phyloP scores from a whole-genome alignment of 768 basidiomycete genomes.

The Antrodiella citrinella region DNA sequence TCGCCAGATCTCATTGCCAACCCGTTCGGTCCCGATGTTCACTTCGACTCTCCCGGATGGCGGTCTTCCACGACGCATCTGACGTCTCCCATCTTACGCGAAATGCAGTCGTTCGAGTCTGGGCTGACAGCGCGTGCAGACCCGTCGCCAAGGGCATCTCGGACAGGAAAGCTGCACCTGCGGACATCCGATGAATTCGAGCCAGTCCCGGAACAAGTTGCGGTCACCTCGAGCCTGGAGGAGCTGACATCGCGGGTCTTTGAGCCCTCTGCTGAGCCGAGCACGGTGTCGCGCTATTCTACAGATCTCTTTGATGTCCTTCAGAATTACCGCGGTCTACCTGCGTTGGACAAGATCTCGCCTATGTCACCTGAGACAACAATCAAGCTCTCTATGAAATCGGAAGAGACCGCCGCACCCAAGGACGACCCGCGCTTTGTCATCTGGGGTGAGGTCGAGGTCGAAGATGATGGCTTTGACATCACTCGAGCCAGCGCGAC shows the following conservation, averaged over 20 bases:
- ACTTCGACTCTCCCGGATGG: slow-evolving; percentile 52
- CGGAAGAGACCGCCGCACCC: slow-evolving; percentile 63
- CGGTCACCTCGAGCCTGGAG: slow-evolving; percentile 5
- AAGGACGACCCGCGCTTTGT: slow-evolving; percentile 88
- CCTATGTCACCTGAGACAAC: slow-evolving; percentile 49
- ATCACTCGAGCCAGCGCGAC: slow-evolving; percentile 30
- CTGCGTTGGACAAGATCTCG: slow-evolving; percentile 59
- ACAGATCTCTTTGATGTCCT: slow-evolving; percentile 75
- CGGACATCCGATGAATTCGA: slow-evolving; percentile 9
- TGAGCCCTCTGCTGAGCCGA: slow-evolving; percentile 33
- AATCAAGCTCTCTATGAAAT: slow-evolving; percentile 59
- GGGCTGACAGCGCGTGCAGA: slow-evolving; percentile 65
- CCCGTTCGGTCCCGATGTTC: slow-evolving; percentile 60
- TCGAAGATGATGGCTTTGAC: slow-evolving; percentile 27
- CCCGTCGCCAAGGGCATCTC: slow-evolving; percentile 12
- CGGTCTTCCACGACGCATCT: slow-evolving; percentile 33
- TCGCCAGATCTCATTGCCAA: slow-evolving; percentile 27
- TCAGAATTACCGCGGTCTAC: slow-evolving; percentile 73
- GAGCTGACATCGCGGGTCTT: slow-evolving; percentile 7
- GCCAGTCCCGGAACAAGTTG: slow-evolving; percentile 8
- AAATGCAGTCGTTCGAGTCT: slow-evolving; percentile 86
- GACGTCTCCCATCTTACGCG: slow-evolving; percentile 47
- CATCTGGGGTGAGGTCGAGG: slow-evolving; percentile 69
- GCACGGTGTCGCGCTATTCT: slow-evolving; percentile 55
- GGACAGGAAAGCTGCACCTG: slow-evolving; percentile 12